Base-by-base conservation (phyloP, 768 basidiomycete species). In the Strobilomyces confusus region DNA sequence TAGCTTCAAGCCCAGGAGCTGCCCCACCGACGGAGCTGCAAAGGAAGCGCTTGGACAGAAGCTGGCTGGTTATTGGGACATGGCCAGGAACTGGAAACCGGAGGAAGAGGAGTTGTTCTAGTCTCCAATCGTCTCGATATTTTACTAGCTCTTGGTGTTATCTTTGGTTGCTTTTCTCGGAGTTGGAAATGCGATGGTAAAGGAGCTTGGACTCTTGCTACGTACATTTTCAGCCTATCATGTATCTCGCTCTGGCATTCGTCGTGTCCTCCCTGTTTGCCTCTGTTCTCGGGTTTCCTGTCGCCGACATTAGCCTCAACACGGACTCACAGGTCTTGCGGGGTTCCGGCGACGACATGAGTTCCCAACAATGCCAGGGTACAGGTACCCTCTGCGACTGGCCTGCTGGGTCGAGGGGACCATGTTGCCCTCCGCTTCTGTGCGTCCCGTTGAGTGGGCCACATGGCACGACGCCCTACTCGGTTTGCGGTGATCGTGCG, bases 31-130 rank as follows among this genome's bases (percentile, higher is more conserved):
- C 68, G 72, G 79, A 22, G 78, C 84, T 34, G 95, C 92, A 13
- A 90, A 89, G 71, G 95, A 97, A 60, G 77, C 82, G 46, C 76
- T 98, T 25, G 95, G 95, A 1, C 79, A 82, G 54, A 92, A 85
- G 77, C 68, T 93, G 70, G 85, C 86, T 44, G 90, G 92, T 0
- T 89, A 93, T 67, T 98, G 95, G 95, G 95, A 98, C 69, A 81
- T 90, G 70, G 85, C 92, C 26, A 97, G 94, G 82, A 88, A 89
- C 63, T 92, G 86, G 82, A 89, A 82, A 67, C 79, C 83, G 5
- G 86, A 89, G 68, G 90, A 92, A 49, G 88, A 90, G 59, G 87
- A 90, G 53, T 58, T 84, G 61, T 81, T 83, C 63, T 86, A 66
- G 72, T 62, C n/a, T 1, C 34, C n/a, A n/a, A n/a, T n/a, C n/a